phyloP scores from a whole-genome alignment of 495 filamentous ascomycete species.

The Penicillium simplicissimum region DNA sequence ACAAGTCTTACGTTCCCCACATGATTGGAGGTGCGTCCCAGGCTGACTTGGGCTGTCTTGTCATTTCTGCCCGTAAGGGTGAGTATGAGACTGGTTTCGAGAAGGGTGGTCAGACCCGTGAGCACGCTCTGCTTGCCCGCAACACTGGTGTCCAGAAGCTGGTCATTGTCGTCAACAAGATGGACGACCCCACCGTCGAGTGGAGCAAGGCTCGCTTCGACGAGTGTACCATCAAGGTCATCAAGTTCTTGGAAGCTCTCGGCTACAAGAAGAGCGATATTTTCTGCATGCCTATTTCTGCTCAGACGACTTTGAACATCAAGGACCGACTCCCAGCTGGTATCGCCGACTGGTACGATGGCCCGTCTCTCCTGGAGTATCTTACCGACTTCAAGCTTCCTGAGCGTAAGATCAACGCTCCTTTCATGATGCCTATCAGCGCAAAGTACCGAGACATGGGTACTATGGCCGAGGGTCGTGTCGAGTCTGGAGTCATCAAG shows the following conservation, averaged over 20 bases:
- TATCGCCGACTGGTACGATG: conserved; percentile 79
- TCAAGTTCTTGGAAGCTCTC: conserved; percentile 81
- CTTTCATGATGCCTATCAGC: conserved; percentile 98
- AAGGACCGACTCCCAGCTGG: conserved; percentile 81
- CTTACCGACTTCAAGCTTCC: conserved; percentile 87
- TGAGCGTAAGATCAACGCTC: conserved; percentile 94
- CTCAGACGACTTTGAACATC: conserved; percentile 80
- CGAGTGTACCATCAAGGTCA: conserved; percentile 88
- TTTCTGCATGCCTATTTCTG: conserved; percentile 94
- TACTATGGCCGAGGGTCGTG: conserved; percentile 95
- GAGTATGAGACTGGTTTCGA: conserved; percentile 99
- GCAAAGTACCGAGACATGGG: conserved; percentile 98
- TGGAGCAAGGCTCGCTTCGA: conserved; percentile 91
- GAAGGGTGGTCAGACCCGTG: conserved; percentile 94
- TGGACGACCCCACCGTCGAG: conserved; percentile 95
- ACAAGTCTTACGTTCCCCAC: conserved; percentile 93
- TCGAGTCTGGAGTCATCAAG: conserved; percentile 89
- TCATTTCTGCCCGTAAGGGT: conserved; percentile 95
- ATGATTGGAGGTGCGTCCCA: conserved; percentile 98
- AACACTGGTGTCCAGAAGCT: conserved; percentile 98
- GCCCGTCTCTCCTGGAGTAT: conserved; percentile 93
- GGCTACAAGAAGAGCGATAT: conserved; percentile 95
- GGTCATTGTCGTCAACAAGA: conserved; percentile 90
- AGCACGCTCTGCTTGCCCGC: conserved; percentile 95
- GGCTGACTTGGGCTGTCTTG: conserved; percentile 92